Conservation (phyloP, 2,329 filamentous ascomycete species). For the Microcyclospora tardicrescens region DNA sequence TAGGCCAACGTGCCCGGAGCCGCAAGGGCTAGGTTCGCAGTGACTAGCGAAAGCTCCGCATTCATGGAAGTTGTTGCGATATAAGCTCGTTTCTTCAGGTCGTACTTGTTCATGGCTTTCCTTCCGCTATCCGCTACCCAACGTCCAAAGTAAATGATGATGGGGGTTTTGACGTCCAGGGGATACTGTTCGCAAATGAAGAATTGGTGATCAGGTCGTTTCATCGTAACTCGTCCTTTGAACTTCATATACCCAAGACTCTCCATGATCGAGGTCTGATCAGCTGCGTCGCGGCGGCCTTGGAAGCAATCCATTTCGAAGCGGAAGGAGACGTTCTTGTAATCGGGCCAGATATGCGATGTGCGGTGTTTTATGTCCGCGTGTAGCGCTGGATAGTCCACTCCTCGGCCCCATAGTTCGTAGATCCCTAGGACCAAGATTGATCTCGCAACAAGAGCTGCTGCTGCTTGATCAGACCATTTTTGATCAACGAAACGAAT, state of each 20-base stretch:
- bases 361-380: slow-evolving; percentile 47
- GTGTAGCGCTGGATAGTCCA: slow-evolving; percentile 56
- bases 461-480: slow-evolving; percentile 15
- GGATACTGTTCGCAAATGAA: slow-evolving; percentile 73
- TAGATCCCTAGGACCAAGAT: slow-evolving; percentile 75
- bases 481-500: slow-evolving; percentile 41
- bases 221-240: slow-evolving; percentile 64
- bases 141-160: slow-evolving; percentile 58
- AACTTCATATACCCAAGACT: slow-evolving; percentile 69
- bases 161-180: slow-evolving; percentile 40
- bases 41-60: slow-evolving; percentile 78
- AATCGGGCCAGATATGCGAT: slow-evolving; percentile 51
- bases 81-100: slow-evolving; percentile 85
- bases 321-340: slow-evolving; percentile 58
- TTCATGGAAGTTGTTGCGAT: slow-evolving; percentile 98
- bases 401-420: slow-evolving; percentile 73
- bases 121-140: slow-evolving; percentile 54
- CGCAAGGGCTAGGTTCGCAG: slow-evolving; percentile 79
- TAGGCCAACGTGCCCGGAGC: slow-evolving; percentile 76
- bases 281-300: slow-evolving; percentile 49
- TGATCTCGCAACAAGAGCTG: slow-evolving; percentile 63
- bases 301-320: slow-evolving; percentile 77
- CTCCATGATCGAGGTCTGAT: slow-evolving; percentile 66
- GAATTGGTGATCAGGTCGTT: slow-evolving; percentile 59
- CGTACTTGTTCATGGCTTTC: slow-evolving; percentile 57